Conservation (phyloP, 495 filamentous ascomycete species). For the Penicillium paradoxum region DNA sequence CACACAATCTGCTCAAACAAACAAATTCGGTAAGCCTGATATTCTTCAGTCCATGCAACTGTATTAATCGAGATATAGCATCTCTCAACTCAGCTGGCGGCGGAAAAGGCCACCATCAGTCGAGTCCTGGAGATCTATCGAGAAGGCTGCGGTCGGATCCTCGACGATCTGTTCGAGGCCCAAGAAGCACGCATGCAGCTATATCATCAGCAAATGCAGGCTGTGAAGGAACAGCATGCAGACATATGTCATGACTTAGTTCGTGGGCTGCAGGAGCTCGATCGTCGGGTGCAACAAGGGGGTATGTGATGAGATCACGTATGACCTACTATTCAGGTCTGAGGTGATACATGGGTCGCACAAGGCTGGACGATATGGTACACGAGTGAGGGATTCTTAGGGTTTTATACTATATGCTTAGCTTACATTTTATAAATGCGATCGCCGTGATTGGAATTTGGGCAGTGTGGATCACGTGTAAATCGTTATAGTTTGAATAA, state of each 20-base stretch:
- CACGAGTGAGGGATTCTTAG: not conserved
- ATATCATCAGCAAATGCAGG: conserved; percentile 29
- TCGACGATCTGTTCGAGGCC: conserved; percentile 30
- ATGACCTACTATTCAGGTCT: too few relatives aligned
- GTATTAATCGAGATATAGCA: conserved; percentile 12
- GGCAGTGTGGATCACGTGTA: conserved; percentile 21
- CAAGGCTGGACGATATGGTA: too few relatives aligned
- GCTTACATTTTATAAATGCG: conserved; percentile 8
- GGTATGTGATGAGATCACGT: not conserved
- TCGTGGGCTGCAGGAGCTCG: conserved; percentile 26
- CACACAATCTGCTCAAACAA: conserved; percentile 16
- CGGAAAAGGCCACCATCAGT: conserved; percentile 28
- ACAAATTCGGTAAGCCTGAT: conserved; percentile 25
- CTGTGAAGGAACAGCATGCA: conserved; percentile 29
- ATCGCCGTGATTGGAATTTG: conserved; percentile 19
- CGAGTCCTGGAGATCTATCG: conserved; percentile 30
- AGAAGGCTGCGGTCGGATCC: conserved; percentile 28
- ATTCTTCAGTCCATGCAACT: not conserved
- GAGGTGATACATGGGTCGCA: too few relatives aligned
- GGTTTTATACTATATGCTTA: not conserved
- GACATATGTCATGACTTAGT: conserved; percentile 32
- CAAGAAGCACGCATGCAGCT: conserved; percentile 31
- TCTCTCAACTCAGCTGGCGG: conserved; percentile 25
- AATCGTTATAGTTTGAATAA: conserved; percentile 1
- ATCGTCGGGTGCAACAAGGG: conserved; percentile 21